phyloP scores from a whole-genome alignment of 192 early-diverging fungal genomes.

The Coemansia sp. region DNA sequence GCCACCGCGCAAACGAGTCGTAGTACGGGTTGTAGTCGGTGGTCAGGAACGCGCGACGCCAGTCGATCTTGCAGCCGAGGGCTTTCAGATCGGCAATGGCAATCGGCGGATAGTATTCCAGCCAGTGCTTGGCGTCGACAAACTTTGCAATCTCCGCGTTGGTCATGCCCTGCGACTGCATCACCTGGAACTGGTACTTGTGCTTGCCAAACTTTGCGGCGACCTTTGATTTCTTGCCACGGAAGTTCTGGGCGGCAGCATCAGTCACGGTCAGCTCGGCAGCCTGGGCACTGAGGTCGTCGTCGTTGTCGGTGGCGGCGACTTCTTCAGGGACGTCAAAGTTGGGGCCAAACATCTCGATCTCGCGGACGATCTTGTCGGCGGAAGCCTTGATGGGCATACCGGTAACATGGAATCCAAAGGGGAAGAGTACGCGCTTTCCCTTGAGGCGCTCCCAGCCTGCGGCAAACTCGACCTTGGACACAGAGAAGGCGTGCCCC shows the following conservation, averaged over 20 bases:
- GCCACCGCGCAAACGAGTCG: constrained; percentile 97
- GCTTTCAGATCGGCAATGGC: constrained; percentile 76
- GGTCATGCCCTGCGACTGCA: constrained; percentile 85
- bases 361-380: constrained; percentile 56
- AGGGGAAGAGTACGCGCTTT: constrained; percentile 88
- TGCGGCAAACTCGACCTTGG: constrained; percentile 94
- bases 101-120: constrained; percentile 90
- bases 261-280: constrained; percentile 52
- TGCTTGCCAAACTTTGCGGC: constrained; percentile 79
- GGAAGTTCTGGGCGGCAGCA: constrained; percentile 29
- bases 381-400: constrained; percentile 95
- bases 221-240: constrained; percentile 75
- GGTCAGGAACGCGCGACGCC: constrained; percentile 96
- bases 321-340: constrained; percentile 43
- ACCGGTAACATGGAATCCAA: constrained; percentile 98
- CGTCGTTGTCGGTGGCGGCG: constrained; percentile 27
- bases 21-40: constrained; percentile 98
- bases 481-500: constrained; percentile 95
- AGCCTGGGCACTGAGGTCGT: constrained; percentile 42
- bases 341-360: constrained; percentile 54
- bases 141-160: constrained; percentile 91
- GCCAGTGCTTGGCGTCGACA: constrained; percentile 88
- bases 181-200: constrained; percentile 97
- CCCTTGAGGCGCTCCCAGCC: constrained; percentile 94
- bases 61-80: constrained; percentile 85